Evolutionary conservation across 176 grass and related monocot species (phyloP).

Genomic region (Carex pumila): DNA sequence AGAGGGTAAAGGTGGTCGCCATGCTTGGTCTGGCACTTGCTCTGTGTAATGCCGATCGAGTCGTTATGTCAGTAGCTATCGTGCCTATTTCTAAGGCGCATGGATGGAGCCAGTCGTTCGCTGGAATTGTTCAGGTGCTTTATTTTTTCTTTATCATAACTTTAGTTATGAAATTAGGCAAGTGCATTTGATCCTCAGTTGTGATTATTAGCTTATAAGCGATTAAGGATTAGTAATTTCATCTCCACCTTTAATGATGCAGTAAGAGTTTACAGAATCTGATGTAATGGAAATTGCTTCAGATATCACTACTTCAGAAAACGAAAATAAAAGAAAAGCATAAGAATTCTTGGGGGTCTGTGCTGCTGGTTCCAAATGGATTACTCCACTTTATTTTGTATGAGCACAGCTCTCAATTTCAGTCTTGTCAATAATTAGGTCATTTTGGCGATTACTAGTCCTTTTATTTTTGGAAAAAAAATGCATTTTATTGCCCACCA

Average conservation of each 20-base stretch:
- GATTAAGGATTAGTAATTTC: no score
- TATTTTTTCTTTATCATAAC: slow-evolving; percentile 5
- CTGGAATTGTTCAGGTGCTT: slow-evolving; percentile 80
- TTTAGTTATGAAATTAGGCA: slow-evolving; percentile 8
- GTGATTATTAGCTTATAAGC: not conserved
- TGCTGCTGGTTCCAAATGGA: not conserved
- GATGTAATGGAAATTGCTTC: not conserved
- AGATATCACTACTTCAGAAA: not conserved
- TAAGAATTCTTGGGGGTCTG: not conserved
- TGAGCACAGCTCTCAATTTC: not conserved
- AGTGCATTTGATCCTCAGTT: not conserved
- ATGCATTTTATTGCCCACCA: no score
- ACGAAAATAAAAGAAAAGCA: not conserved
- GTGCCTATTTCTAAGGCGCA: slow-evolving; percentile 76
- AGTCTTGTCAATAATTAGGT: not conserved
- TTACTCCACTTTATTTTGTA: not conserved
- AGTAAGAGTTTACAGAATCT: not conserved
- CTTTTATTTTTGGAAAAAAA: not conserved
- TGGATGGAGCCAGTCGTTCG: slow-evolving; percentile 68
- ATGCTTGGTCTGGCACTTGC: slow-evolving; percentile 80
- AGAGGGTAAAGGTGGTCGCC: slow-evolving; percentile 86
- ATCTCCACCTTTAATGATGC: no score
- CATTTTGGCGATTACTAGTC: not conserved
- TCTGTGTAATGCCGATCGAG: slow-evolving; percentile 92
- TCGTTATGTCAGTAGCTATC: slow-evolving; percentile 94